Percentiles rank a stretch among this genome's conserved stretches.
Evolutionary conservation across 139 green algal species (phyloP).

Genomic region (Trebouxia sp.): DNA sequence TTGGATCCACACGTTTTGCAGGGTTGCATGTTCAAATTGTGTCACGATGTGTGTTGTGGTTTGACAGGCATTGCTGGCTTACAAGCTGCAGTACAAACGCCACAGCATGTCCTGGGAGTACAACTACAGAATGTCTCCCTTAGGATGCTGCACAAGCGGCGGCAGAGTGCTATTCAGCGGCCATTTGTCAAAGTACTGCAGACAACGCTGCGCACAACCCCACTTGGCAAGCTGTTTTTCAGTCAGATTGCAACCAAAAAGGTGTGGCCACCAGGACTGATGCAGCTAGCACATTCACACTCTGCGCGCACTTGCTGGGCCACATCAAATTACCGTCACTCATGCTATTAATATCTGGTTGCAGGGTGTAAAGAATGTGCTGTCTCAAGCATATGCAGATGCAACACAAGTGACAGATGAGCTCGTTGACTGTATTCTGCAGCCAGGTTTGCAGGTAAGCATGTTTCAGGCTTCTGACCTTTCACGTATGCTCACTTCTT

Average conservation of each 20-base stretch:
- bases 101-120: constrained; percentile 70
- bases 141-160: constrained; percentile 73
- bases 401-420: constrained; percentile 86
- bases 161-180: constrained; percentile 52
- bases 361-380: constrained; percentile 79
- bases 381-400: constrained; percentile 88
- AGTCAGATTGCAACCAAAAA: constrained; percentile 62
- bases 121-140: constrained; percentile 84
- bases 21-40: too few relatives aligned
- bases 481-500: too few relatives aligned
- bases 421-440: constrained; percentile 89
- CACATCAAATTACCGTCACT: too few relatives aligned
- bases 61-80: constrained; percentile 47
- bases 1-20: too few relatives aligned
- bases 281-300: neutral
- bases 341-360: too few relatives aligned
- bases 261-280: neutral
- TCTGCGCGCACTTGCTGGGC: too few relatives aligned
- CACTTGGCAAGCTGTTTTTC: constrained; percentile 79
- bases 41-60: neutral
- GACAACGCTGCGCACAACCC: constrained; percentile 67
- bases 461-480: neutral
- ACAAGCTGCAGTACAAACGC: constrained; percentile 59
- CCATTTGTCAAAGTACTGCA: constrained; percentile 79
- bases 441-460: constrained; percentile 73